Percentiles rank a stretch among this genome's conserved stretches.
Evolutionary conservation across 1,284 basidiomycete species (phyloP).

Genomic region (Cryptococcus amylolentus): DNA sequence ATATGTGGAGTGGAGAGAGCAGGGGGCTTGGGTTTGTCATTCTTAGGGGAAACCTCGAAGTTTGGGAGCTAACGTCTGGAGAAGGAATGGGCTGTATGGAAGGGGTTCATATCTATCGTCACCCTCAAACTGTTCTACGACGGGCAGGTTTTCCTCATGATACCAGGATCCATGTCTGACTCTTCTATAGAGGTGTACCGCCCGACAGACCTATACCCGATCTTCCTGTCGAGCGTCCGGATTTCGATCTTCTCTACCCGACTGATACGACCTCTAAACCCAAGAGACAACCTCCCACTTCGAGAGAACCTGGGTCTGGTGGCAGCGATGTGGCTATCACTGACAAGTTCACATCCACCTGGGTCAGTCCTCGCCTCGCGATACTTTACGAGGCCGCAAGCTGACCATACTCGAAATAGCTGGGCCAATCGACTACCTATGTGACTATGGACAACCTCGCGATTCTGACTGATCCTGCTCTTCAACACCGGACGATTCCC

Average conservation of each 20-base stretch:
- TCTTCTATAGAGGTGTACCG: constrained; percentile 29
- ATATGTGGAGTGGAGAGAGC: constrained; percentile 54
- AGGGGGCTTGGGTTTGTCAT: constrained; percentile 48
- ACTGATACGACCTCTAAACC: constrained; percentile 3
- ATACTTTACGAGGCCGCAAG: background rate
- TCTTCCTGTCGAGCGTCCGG: constrained; percentile 40
- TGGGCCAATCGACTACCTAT: constrained; percentile 51
- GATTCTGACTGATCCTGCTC: constrained; percentile 54
- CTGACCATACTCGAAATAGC: constrained; percentile 21
- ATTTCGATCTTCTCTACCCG: constrained; percentile 42
- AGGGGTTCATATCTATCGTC: constrained; percentile 40
- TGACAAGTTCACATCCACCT: constrained; percentile 44
- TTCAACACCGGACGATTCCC: constrained; percentile 50
- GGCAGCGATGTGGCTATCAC: constrained; percentile 38
- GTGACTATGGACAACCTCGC: constrained; percentile 52
- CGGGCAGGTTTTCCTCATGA: constrained; percentile 18
- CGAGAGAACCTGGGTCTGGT: constrained; percentile 11
- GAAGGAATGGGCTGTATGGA: constrained; percentile 48
- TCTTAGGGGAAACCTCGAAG: background rate
- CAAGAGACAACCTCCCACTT: background rate
- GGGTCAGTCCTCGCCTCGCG: constrained; percentile 20
- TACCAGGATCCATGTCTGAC: background rate
- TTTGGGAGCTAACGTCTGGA: background rate
- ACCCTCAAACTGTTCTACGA: constrained; percentile 45
- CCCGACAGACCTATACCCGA: constrained; percentile 37